Conservation (phyloP, 208 protist genomes). For the Acanthamoeba triangularis region DNA sequence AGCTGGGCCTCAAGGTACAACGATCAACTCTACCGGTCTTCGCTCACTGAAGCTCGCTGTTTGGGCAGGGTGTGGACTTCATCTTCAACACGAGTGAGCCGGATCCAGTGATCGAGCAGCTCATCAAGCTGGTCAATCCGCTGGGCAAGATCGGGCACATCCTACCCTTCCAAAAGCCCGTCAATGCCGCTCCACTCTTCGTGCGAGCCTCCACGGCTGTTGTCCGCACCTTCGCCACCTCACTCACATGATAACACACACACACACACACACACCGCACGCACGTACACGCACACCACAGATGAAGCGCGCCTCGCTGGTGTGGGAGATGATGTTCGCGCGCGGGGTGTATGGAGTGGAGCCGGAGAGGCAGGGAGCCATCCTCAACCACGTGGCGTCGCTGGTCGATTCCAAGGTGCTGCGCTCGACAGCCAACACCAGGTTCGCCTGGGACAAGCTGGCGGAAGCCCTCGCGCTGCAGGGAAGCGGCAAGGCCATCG, state of each 20-base stretch:
- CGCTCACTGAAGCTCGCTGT: not conserved
- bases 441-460: slow-evolving; percentile 48
- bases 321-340: slow-evolving; percentile 61
- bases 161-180: not conserved
- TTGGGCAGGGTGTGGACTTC: slow-evolving; percentile 42
- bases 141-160: slow-evolving; percentile 64
- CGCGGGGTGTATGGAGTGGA: slow-evolving; percentile 2
- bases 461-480: slow-evolving; percentile 46
- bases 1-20: slow-evolving; percentile 43
- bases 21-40: not conserved
- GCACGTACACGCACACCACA: not conserved
- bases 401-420: slow-evolving; percentile 14
- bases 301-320: slow-evolving; percentile 36
- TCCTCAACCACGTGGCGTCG: slow-evolving; percentile 51
- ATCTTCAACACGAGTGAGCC: slow-evolving; percentile 64
- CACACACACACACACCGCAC: not conserved
- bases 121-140: slow-evolving; percentile 42
- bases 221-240: not conserved
- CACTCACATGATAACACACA: not conserved
- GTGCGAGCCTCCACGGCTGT: not conserved
- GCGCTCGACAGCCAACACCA: not conserved
- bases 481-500: slow-evolving; percentile 59
- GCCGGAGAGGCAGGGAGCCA: slow-evolving; percentile 66
- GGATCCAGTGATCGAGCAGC: slow-evolving; percentile 21
- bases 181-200: slow-evolving; percentile 45